A percentile compares a stretch with the other conserved stretches of the same genome.
These are phyloP conservation scores for Alnus glutinosa DNA, from an alignment of 306 rosid genomes.

Conservation along the genomic window DNA sequence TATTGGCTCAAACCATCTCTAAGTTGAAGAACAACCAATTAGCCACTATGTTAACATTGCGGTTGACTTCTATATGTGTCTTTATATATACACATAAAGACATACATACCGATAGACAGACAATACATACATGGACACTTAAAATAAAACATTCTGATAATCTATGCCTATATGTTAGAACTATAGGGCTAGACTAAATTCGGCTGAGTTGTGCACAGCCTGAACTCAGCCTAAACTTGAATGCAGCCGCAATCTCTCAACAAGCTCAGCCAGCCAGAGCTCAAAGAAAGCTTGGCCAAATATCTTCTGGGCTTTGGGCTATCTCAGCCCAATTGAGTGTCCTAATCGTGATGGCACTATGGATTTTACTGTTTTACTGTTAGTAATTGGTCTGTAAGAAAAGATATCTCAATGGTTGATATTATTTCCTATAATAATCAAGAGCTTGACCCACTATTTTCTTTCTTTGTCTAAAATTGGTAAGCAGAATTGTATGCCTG, in stretches of 20 bases:
- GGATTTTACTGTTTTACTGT: too few species aligned
- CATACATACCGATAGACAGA: neutral
- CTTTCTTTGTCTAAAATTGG: neutral
- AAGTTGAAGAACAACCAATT: neutral
- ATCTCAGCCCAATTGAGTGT: neutral
- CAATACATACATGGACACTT: neutral
- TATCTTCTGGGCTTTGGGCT: neutral
- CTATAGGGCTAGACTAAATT: neutral
- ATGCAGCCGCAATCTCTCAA: neutral
- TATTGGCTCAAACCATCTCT: neutral
- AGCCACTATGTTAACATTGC: neutral
- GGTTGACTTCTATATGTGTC: neutral
- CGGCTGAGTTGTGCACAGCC: neutral
- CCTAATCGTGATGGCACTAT: neutral
- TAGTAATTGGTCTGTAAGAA: too few species aligned
- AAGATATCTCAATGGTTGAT: too few species aligned
- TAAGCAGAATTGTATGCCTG: neutral
- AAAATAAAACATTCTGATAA: neutral
- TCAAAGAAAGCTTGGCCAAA: neutral
- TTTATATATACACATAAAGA: slow-evolving; percentile 6
- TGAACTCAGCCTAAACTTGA: too few species aligned
- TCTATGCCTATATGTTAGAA: neutral
- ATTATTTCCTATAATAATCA: too few species aligned
- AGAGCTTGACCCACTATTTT: neutral
- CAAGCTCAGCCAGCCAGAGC: neutral